Evolutionary conservation across 2,329 filamentous ascomycete genomes (phyloP).

Genomic region (Phialocephala sp.): DNA sequence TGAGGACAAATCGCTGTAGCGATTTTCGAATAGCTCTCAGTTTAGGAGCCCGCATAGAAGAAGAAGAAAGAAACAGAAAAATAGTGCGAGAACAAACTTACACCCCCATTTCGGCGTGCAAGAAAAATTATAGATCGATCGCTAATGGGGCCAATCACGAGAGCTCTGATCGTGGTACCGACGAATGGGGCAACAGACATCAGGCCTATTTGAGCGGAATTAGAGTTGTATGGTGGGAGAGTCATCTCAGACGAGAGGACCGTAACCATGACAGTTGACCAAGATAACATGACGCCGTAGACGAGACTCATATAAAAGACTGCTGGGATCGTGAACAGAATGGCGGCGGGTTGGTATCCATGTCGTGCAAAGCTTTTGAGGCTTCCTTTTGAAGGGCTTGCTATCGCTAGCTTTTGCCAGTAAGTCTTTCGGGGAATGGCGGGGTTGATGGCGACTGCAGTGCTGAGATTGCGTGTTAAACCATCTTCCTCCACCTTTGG

Average conservation of each 20-base stretch:
- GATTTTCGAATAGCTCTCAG: too few species aligned
- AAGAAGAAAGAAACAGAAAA: neutral
- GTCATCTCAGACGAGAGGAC: conserved; percentile 46
- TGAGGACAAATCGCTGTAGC: too few species aligned
- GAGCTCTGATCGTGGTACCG: conserved; percentile 45
- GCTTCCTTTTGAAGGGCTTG: conserved; percentile 32
- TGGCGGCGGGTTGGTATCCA: conserved; percentile 45
- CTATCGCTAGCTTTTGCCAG: conserved; percentile 48
- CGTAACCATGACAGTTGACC: conserved; percentile 47
- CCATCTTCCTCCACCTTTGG: neutral
- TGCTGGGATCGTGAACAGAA: conserved; percentile 47
- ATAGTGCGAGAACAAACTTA: neutral
- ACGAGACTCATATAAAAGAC: conserved; percentile 46
- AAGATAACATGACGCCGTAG: conserved; percentile 47
- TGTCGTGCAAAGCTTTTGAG: conserved; percentile 44
- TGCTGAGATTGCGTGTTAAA: neutral
- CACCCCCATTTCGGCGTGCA: conserved; percentile 43
- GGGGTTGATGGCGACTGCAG: conserved; percentile 8
- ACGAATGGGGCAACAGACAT: conserved; percentile 49
- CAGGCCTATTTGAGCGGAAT: conserved; percentile 46
- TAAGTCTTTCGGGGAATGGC: conserved; percentile 50
- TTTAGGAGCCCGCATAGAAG: too few species aligned
- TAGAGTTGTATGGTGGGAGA: conserved; percentile 48
- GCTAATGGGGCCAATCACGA: conserved; percentile 44
- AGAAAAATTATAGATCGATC: conserved; percentile 46